phyloP scores from a whole-genome alignment of 139 green algal species.

The Trebouxia sp. region DNA sequence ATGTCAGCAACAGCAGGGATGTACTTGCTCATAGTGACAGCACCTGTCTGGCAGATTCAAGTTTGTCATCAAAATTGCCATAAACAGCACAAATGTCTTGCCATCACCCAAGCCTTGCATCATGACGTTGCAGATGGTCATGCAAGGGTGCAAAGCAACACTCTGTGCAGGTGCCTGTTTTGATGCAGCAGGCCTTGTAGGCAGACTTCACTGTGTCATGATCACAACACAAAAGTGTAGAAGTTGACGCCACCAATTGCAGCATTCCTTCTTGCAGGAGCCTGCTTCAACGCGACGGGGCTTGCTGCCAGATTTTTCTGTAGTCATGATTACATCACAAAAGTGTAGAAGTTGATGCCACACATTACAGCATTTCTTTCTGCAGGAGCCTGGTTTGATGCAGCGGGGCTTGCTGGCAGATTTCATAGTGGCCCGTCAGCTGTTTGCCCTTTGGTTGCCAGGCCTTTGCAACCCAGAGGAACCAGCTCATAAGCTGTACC shows the following conservation, averaged over 20 bases:
- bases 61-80: no score
- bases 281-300: no score
- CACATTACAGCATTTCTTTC: background rate
- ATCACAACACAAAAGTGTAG: no score
- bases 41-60: no score
- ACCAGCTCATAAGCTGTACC: background rate
- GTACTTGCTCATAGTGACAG: slow-evolving; percentile 5
- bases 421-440: background rate
- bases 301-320: no score
- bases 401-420: slow-evolving; percentile 20
- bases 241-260: no score
- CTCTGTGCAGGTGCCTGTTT: slow-evolving; percentile 2
- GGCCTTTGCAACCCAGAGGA: background rate
- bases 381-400: slow-evolving; percentile 25
- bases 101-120: no score
- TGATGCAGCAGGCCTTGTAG: slow-evolving; percentile 8
- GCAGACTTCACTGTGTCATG: slow-evolving; percentile 27
- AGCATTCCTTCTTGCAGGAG: no score
- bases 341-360: no score
- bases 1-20: no score
- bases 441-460: slow-evolving; percentile 31
- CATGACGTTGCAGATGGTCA: background rate
- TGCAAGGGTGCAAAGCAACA: background rate
- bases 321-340: no score
- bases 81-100: no score